Percentiles rank a stretch among this genome's conserved stretches.
Evolutionary conservation across 2,329 filamentous ascomycete genomes (phyloP).

Genomic region (Dactylellina parvicollis): DNA sequence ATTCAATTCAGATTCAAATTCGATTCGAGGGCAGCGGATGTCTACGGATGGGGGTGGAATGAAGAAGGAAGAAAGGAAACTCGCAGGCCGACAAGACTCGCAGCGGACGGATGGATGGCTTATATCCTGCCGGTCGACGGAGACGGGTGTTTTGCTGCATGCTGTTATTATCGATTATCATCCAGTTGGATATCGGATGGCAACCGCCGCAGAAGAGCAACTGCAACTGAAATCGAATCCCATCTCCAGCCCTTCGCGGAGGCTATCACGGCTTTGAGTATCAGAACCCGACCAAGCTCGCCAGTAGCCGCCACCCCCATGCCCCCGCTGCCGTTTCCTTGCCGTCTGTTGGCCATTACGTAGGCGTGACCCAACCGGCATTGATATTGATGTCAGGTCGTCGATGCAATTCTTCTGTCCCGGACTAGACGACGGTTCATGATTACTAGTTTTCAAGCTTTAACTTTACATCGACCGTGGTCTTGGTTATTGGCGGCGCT

Average conservation of each 20-base stretch:
- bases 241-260: neutral
- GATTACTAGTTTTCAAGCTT: too few species aligned
- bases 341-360: neutral
- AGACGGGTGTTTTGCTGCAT: neutral
- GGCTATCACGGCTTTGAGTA: neutral
- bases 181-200: neutral
- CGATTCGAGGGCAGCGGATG: neutral
- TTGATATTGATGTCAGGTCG: too few species aligned
- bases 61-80: neutral
- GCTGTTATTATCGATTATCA: neutral
- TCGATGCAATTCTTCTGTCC: too few species aligned
- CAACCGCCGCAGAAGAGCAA: neutral
- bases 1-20: neutral
- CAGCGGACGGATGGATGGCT: neutral
- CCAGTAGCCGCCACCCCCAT: neutral
- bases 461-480: too few species aligned
- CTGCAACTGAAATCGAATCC: neutral
- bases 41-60: neutral
- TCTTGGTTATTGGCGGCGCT: neutral
- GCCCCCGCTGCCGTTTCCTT: neutral
- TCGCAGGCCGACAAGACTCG: neutral
- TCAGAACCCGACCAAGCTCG: conserved; percentile 1
- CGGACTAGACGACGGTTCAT: too few species aligned
- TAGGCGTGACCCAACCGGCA: neutral
- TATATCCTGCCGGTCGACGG: neutral